Base-by-base conservation (phyloP, 257 asterid genomes). In the Gentiana macrophylla region DNA sequence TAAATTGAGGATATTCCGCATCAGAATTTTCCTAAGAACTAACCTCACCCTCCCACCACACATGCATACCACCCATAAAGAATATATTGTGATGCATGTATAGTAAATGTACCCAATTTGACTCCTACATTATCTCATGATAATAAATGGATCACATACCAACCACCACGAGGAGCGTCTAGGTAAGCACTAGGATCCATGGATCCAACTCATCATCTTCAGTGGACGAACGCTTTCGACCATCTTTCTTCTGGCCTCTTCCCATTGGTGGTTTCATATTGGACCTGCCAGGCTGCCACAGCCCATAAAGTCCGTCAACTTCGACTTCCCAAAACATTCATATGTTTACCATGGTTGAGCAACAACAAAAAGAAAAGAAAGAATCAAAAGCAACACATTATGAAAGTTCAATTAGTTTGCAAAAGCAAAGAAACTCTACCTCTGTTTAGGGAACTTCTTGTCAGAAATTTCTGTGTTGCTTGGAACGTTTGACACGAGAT, bases 161-260 rank as follows among this genome's bases (percentile, higher is more conserved):
- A 92, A 63, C 98, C 95, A 63, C 97, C 95, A 50, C 97, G 96
- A 63, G 98, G 98, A 72, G 98, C 98, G 74, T 91, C 95, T 53
- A 97, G 87, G 70, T 91, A 87, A 53, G 98, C 67, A 74, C 95
- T 91, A 67, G 96, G 98, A 69, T 91, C 98, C 98, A 91, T 91
- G 41, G 97, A 75, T 92, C 98, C 77, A 92, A 63, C 52, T 92
- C 98, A 45, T 88, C 98, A 68, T 87, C 98, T 52, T 88, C 95
- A 10, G 72, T 50, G 61, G 74, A 33, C 8, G 80, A 62, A 60
- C 95, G 98, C 74, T 92, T 92, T 81, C 77, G 80, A 57, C 67
- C 70, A 13, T 86, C 90, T 79, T 74, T 82, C 67, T 79, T 82
- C 57, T 72, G 62, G 71, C 92, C 79, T 78, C 67, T 84, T 57